Base-by-base conservation (phyloP, 2,329 filamentous ascomycete genomes). In the Colletotrichum tropicicola region DNA sequence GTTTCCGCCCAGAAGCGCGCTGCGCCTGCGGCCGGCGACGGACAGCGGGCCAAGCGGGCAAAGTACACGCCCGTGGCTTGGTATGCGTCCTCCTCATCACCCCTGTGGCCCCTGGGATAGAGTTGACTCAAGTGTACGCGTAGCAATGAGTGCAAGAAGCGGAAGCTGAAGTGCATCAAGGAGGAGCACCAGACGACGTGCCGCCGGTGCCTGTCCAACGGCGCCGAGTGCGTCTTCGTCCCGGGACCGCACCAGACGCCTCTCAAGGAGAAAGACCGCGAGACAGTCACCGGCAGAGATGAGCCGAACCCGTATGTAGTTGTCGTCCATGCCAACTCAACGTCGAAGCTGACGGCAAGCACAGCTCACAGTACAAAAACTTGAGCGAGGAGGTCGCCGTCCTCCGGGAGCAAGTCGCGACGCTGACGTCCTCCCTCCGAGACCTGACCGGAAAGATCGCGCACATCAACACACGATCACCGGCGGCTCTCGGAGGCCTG, bases 131-230 rank as follows among this genome's bases (percentile, higher is more conserved):
- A 4, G 25, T 28, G 17, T n/a, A n/a, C n/a, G 17, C n/a, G 30
- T 17, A 75, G 76, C 27, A 74, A 80, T 52, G 77, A 80, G 21
- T 81, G 79, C 66, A 80, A 80, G 61, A 78, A 76, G 39, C 68
- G 77, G 27, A 80, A 80, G 59, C 75, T 80, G 57, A 81, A 80
- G 61, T 81, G 79, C 66, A 70, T 77, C 37, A 73, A 73, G 2
- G 62, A 65, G 0, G 68, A 69, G 7, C 48, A 60, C 5, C 68
- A 73, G 25, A 63, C 61, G 1, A 67, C 56, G 19, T 79, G 77
- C 43, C 71, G 76, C 62, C 64, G 76, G 48, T 79, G 77, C 27
- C 67, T 71, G 13, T 57, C 67, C 7, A 69, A 70, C 45, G 73
- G 73, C 0, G 55, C 73, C 13, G 56, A 53, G 0, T 78, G 75